phyloP scores from a whole-genome alignment of 805 yeast genomes.

The Wickerhamiella sergipiensis region DNA sequence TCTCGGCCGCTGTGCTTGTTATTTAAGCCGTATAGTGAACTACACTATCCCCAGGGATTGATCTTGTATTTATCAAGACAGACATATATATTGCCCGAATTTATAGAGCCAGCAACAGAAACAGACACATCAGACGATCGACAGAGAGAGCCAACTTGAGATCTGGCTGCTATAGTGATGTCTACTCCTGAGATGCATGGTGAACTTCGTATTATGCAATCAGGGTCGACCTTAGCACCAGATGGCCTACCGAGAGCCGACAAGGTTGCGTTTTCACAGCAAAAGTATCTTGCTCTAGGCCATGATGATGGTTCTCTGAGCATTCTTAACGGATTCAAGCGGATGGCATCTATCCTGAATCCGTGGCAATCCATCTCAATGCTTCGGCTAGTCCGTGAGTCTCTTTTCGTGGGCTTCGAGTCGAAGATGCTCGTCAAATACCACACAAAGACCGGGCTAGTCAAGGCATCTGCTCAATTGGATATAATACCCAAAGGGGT shows the following conservation, averaged over 20 bases:
- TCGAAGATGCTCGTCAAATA: slow-evolving; percentile 3
- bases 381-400: background rate
- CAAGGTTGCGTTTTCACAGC: background rate
- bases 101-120: too few relatives aligned
- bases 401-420: slow-evolving; percentile 1
- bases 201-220: background rate
- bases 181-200: too few relatives aligned
- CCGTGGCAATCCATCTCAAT: background rate
- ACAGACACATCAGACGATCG: too few relatives aligned
- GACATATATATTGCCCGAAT: too few relatives aligned
- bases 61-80: too few relatives aligned
- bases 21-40: too few relatives aligned
- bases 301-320: slow-evolving; percentile 4
- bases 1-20: too few relatives aligned
- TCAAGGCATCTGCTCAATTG: slow-evolving; percentile 1
- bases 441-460: slow-evolving; percentile 2
- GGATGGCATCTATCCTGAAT: background rate
- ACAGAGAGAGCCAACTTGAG: too few relatives aligned
- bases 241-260: background rate
- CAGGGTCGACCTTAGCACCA: background rate
- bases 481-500: background rate
- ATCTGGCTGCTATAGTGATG: too few relatives aligned
- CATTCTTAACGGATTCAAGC: background rate
- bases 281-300: slow-evolving; percentile 1
- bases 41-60: too few relatives aligned